Evolutionary conservation across 306 rosid genomes (phyloP).

Genomic region (Arachis hypogaea): DNA sequence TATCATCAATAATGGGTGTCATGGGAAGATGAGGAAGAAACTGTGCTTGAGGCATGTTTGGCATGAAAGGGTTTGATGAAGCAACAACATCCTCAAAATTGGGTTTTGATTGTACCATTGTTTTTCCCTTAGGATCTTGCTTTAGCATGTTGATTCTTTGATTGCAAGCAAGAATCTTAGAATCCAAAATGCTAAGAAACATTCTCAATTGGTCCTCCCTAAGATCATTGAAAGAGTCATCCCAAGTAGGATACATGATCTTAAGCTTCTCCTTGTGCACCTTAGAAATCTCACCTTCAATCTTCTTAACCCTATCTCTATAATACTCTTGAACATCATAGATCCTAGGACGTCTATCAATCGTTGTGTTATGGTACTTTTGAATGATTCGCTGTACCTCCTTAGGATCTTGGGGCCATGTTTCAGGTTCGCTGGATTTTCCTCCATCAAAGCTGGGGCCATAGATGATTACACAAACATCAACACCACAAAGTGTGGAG

Average conservation of each 20-base stretch:
- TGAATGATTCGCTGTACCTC: constrained; percentile 29
- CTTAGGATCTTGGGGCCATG: constrained; percentile 31
- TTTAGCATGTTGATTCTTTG: constrained; percentile 30
- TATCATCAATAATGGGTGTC: neutral
- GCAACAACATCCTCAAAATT: neutral
- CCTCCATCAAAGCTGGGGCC: constrained; percentile 14
- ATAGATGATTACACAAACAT: constrained; percentile 35
- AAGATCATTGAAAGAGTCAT: constrained; percentile 32
- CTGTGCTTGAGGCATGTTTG: neutral
- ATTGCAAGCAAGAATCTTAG: constrained; percentile 40
- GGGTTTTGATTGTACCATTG: neutral
- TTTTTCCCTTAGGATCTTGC: constrained; percentile 24
- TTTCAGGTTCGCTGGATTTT: constrained; percentile 13
- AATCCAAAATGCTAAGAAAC: constrained; percentile 26
- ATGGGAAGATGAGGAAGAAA: neutral
- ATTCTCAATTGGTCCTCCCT: constrained; percentile 21
- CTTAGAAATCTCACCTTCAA: constrained; percentile 38
- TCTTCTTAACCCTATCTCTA: constrained; percentile 25
- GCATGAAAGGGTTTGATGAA: constrained; percentile 10
- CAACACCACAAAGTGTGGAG: constrained; percentile 32
- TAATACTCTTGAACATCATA: constrained; percentile 40
- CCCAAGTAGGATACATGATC: constrained; percentile 32
- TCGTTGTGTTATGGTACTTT: constrained; percentile 17
- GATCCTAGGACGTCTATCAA: constrained; percentile 17
- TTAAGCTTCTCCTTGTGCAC: constrained; percentile 27